Conservation (phyloP, 306 rosid genomes). For the Cucurbita pepo region DNA sequence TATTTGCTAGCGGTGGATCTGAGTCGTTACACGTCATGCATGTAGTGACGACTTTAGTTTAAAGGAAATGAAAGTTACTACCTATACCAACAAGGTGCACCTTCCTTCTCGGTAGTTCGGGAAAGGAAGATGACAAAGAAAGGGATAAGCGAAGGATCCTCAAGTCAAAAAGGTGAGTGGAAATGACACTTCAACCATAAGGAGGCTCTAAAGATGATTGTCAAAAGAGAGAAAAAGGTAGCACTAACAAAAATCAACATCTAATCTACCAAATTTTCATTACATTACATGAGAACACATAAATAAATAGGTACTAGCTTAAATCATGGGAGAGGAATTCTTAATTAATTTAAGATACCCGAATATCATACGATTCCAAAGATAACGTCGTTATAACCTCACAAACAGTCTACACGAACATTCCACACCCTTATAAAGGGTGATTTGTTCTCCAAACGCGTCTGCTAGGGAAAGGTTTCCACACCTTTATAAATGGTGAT, state of each 20-base stretch:
- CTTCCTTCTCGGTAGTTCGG: too few relatives aligned
- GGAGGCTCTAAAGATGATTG: neutral
- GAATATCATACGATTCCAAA: too few relatives aligned
- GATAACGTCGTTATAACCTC: neutral
- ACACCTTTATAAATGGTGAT: too few relatives aligned
- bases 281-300: neutral
- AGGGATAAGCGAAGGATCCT: neutral
- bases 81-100: too few relatives aligned
- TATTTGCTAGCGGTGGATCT: too few relatives aligned
- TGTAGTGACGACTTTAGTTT: too few relatives aligned
- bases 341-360: neutral
- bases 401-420: too few relatives aligned
- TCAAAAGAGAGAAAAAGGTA: neutral
- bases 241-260: neutral
- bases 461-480: too few relatives aligned
- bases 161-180: neutral
- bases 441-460: too few relatives aligned
- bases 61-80: too few relatives aligned
- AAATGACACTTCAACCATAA: neutral
- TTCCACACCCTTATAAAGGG: too few relatives aligned
- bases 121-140: neutral
- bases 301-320: neutral
- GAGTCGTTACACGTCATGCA: too few relatives aligned
- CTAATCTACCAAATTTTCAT: neutral
- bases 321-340: neutral